These are phyloP conservation scores for Alternaria burnsii DNA, from an alignment of 2,329 filamentous ascomycete genomes.

Conservation along the genomic window DNA sequence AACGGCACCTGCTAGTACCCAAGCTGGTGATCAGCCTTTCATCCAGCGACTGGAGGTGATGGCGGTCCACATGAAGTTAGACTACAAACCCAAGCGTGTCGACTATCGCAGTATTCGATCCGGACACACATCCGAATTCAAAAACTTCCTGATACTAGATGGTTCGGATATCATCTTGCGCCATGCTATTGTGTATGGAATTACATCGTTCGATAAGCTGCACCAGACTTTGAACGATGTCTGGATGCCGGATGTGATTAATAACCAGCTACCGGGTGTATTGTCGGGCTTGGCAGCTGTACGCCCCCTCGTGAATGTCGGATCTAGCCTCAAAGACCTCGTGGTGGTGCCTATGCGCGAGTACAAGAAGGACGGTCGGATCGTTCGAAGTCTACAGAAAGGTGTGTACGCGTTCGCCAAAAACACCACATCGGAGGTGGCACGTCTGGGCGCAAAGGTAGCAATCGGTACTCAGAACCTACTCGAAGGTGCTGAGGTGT, in stretches of 20 bases:
- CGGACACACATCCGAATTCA: conserved; percentile 94
- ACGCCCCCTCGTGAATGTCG: conserved; percentile 90
- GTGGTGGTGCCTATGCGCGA: conserved; percentile 90
- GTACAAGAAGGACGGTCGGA: conserved; percentile 91
- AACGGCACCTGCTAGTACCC: conserved; percentile 63
- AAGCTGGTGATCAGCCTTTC: conserved; percentile 74
- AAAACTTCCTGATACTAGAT: conserved; percentile 97
- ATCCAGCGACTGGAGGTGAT: conserved; percentile 89
- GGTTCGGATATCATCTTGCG: conserved; percentile 84
- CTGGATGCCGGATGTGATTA: conserved; percentile 93
- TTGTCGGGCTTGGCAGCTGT: conserved; percentile 89
- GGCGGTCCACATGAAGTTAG: conserved; percentile 81
- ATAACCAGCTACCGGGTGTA: conserved; percentile 87
- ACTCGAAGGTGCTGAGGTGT: conserved; percentile 84
- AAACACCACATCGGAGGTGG: conserved; percentile 92
- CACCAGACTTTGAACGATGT: conserved; percentile 92
- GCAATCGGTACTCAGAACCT: conserved; percentile 95
- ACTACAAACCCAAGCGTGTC: conserved; percentile 98
- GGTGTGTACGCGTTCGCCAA: conserved; percentile 89
- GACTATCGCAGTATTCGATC: conserved; percentile 93
- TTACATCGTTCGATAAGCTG: conserved; percentile 88
- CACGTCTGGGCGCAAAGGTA: conserved; percentile 91
- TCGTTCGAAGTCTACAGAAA: conserved; percentile 91
- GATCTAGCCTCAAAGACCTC: conserved; percentile 84
- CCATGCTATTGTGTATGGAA: conserved; percentile 91